Percentiles rank a stretch among this genome's conserved stretches.
Evolutionary conservation across 2,329 filamentous ascomycete species (phyloP).

Genomic region (Colletotrichum phormii): DNA sequence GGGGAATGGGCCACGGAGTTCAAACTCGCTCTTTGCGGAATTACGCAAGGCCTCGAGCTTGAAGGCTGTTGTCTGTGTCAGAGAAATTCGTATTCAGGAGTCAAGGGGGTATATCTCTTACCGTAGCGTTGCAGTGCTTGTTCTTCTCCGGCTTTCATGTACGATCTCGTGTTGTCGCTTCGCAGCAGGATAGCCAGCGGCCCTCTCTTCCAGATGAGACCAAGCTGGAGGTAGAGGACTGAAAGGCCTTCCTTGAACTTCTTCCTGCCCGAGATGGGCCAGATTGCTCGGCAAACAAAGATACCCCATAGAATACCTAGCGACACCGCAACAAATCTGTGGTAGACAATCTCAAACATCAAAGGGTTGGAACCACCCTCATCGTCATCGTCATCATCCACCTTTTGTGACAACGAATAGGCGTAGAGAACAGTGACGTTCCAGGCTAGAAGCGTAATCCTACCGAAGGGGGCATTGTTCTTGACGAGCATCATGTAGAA

Average conservation of each 20-base stretch:
- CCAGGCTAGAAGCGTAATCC: conserved; percentile 95
- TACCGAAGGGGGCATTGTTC: conserved; percentile 88
- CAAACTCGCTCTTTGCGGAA: conserved; percentile 86
- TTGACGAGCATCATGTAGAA: conserved; percentile 91
- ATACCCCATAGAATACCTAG: conserved; percentile 93
- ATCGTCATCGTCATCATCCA: conserved; percentile 86
- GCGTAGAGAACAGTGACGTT: conserved; percentile 95
- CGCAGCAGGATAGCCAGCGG: conserved; percentile 81
- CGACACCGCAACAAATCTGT: conserved; percentile 88
- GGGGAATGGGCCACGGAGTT: conserved; percentile 89
- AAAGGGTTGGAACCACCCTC: conserved; percentile 87
- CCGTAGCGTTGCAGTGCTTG: conserved; percentile 84
- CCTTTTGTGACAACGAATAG: conserved; percentile 85
- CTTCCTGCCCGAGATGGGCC: conserved; percentile 89
- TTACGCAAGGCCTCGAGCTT: conserved; percentile 79
- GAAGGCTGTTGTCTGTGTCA: conserved; percentile 54
- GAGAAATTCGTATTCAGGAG: background rate
- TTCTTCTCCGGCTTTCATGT: conserved; percentile 91
- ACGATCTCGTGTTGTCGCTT: conserved; percentile 69
- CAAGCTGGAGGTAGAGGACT: conserved; percentile 93
- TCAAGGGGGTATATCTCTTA: conserved; percentile 39
- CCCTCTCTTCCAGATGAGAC: conserved; percentile 94
- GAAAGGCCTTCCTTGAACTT: conserved; percentile 92
- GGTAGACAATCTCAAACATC: conserved; percentile 88
- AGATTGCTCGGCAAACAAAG: conserved; percentile 87